Base-by-base conservation (phyloP, 2,329 filamentous ascomycete species). In the Penicillium sclerotigenum region DNA sequence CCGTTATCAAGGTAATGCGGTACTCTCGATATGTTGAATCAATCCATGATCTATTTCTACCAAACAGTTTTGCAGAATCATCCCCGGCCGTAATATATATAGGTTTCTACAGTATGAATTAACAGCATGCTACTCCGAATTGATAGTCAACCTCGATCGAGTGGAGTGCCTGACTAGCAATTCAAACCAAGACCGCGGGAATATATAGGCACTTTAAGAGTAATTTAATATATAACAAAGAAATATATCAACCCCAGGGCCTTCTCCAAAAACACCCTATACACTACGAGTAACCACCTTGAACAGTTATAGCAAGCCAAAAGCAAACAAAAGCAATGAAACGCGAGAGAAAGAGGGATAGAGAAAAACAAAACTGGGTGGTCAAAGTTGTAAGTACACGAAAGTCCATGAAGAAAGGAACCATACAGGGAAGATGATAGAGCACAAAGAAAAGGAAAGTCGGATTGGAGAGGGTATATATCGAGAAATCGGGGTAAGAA, bases 391-490 rank as follows among this genome's bases (percentile, higher is more conserved):
- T 64, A 65, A 58, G 59, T 66, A 64, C 63, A 63, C 42, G 54
- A 54, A 46, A 62, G 31, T 45, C 58, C 56, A 54, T 47, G 42
- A 53, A 45, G 52, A 53, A 40, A 54, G 40, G 51, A 56, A 47
- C 50, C 52, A 60, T 57, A 59, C 50, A 59, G 49, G 14, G 34
- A 47, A 60, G 46, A 51, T 37, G 52, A 49, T 49, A 58, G 33
- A 40, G 46, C 20, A 42, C 41, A 47, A 34, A 52, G 38, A 41
- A 43, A 59, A 50, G n/a, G 49, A 33, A 45, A 50, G n/a, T 61
- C 48, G 58, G 59, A 63, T 62, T 46, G 47, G 40, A 52, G 41
- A 47, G 62, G 63, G 63, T 64, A 65, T 65, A 65, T 63, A 60
- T 49, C 54, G 57, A 53, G 38, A 57, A 55, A 59, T 46, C 40